These are phyloP conservation scores for Ustilago crameri DNA, from an alignment of 1,284 basidiomycete species.

Conservation along the genomic window DNA sequence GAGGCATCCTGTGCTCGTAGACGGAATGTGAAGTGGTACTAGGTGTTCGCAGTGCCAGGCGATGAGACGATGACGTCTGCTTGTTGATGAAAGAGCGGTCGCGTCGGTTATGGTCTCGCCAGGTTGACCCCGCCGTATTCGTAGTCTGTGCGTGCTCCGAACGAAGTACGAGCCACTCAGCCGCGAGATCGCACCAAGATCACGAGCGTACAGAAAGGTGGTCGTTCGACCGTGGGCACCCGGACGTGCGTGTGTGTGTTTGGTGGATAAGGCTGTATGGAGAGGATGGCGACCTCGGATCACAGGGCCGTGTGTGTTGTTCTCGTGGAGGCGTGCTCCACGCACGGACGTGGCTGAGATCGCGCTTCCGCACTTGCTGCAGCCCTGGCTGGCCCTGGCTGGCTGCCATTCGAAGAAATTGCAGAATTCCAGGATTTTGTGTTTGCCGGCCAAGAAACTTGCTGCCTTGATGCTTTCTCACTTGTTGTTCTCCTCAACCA, in stretches of 20 bases:
- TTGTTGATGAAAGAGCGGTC: background rate
- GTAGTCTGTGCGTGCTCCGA: background rate
- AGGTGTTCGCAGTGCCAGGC: background rate
- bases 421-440: conserved; percentile 2
- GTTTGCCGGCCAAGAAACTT: background rate
- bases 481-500: background rate
- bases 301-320: conserved; percentile 13
- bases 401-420: conserved; percentile 4
- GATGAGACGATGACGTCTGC: background rate
- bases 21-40: background rate
- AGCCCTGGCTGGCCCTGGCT: background rate
- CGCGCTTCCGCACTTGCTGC: conserved; percentile 3
- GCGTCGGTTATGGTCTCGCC: background rate
- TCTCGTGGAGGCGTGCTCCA: conserved; percentile 29
- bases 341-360: conserved; percentile 36
- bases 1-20: conserved; percentile 18
- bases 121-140: too few relatives aligned
- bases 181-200: too few relatives aligned
- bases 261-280: too few relatives aligned
- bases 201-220: too few relatives aligned
- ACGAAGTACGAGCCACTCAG: too few relatives aligned
- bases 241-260: background rate
- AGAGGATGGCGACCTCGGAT: too few relatives aligned
- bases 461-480: conserved; percentile 2
- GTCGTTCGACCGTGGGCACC: conserved; percentile 2